A percentile compares a stretch with the other conserved stretches of the same genome.
These are phyloP conservation scores for Straminergon stramineum DNA, from an alignment of 225 moss, liverwort and hornwort genomes.

Conservation along the genomic window DNA sequence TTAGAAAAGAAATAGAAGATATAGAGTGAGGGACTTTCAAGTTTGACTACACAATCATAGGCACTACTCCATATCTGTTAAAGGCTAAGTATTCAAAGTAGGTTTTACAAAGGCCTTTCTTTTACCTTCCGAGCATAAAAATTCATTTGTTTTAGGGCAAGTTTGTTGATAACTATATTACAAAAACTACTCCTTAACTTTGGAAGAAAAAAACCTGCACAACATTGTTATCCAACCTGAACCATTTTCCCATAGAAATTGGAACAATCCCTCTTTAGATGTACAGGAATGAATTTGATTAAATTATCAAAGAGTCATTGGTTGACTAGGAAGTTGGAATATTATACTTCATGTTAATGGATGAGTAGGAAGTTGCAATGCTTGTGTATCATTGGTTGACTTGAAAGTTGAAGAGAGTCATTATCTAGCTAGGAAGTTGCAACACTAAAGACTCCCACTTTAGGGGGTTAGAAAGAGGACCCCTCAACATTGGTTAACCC, in stretches of 20 bases:
- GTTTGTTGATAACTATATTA: accelerated
- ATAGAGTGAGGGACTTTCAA: background rate
- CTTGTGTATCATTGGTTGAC: too few relatives aligned
- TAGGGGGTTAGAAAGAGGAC: accelerated
- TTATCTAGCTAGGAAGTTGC: too few relatives aligned
- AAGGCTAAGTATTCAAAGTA: background rate
- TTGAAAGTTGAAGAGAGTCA: too few relatives aligned
- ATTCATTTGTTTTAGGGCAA: background rate
- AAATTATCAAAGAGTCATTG: background rate
- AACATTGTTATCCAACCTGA: background rate
- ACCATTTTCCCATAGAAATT: background rate
- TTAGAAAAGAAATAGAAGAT: background rate
- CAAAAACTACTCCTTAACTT: background rate
- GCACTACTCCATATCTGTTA: background rate
- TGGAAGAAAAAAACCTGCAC: too few relatives aligned
- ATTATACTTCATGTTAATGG: too few relatives aligned
- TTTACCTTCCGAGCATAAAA: background rate
- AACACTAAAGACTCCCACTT: background rate
- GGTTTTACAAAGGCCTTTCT: background rate
- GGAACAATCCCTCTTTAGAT: background rate
- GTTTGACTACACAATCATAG: background rate
- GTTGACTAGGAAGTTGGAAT: too few relatives aligned
- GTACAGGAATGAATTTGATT: background rate
- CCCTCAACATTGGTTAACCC: background rate
- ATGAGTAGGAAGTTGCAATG: background rate